Evolutionary conservation across 2,329 filamentous ascomycete genomes (phyloP).

Genomic region (Lasiodiplodia hormozganensis): DNA sequence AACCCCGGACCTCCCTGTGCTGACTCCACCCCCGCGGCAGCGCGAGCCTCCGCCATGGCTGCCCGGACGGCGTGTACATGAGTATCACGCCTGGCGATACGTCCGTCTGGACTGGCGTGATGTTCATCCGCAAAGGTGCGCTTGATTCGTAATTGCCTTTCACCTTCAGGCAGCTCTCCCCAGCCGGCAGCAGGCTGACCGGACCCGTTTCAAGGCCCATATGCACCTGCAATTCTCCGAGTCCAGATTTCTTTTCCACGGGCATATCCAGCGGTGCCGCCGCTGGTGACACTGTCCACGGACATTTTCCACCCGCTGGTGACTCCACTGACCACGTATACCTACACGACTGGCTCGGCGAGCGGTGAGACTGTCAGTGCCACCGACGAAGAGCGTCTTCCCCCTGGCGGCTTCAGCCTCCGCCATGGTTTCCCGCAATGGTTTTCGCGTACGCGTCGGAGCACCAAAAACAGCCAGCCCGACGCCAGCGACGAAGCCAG

Average conservation of each 20-base stretch:
- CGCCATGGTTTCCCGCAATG: slow-evolving; percentile 89
- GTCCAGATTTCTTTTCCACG: slow-evolving; percentile 90
- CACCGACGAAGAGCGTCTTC: slow-evolving; percentile 80
- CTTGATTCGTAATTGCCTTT: slow-evolving; percentile 29
- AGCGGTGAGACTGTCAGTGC: slow-evolving; percentile 81
- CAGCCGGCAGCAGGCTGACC: slow-evolving; percentile 24
- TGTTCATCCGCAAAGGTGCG: slow-evolving; percentile 87
- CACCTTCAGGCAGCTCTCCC: slow-evolving; percentile 4
- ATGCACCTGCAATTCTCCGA: slow-evolving; percentile 83
- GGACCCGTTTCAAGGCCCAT: slow-evolving; percentile 70
- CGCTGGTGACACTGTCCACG: slow-evolving; percentile 84
- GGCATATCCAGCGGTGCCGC: slow-evolving; percentile 78
- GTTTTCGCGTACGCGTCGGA: slow-evolving; percentile 65
- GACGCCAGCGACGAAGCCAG: slow-evolving; percentile 21
- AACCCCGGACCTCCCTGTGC: slow-evolving; percentile 27
- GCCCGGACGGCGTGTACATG: slow-evolving; percentile 86
- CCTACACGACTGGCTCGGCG: slow-evolving; percentile 78
- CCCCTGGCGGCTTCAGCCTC: slow-evolving; percentile 88
- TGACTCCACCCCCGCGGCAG: slow-evolving; percentile 54
- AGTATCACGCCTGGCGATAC: slow-evolving; percentile 82
- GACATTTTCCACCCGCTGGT: slow-evolving; percentile 96
- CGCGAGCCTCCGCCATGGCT: slow-evolving; percentile 79
- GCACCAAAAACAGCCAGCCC: slow-evolving; percentile 28
- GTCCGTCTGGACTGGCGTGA: slow-evolving; percentile 84
- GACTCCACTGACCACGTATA: slow-evolving; percentile 92